Base-by-base conservation (phyloP, 345 rosid species). In the Fremontodendron californicum region DNA sequence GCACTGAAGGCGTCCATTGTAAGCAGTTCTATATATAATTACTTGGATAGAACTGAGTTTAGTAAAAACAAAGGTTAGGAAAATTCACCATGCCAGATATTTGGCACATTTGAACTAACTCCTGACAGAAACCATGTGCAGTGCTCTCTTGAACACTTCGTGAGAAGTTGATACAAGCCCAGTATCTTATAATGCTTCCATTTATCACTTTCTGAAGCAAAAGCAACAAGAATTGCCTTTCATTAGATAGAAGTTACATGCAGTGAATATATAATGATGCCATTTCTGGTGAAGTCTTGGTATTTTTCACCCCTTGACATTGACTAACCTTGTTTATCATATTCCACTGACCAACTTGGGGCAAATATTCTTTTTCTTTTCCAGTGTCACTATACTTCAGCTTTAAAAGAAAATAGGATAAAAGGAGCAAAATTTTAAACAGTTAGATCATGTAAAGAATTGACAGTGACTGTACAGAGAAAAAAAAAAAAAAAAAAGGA, bases 341-440 rank as follows among this genome's bases (percentile, higher is more conserved):
- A 76, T 86, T 86, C 87, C 89, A 86, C 40, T 86, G 86, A 37
- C 88, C 88, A 69, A 83, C 85, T 79, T 84, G 82, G 54, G 88
- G 88, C 31, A 79, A 48, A 70, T 58, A 73, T 61, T 82, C 85
- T 46, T 76, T 82, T 65, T 81, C 86, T 80, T 78, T 81, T 23
- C 89, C 89, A 11, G 75, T 51, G 49, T 86, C 87, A 69, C 77
- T 76, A 75, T 86, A 84, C 78, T 86, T 86, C 7, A 86, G 83
- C 87, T 84, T 61, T 74, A 43, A 52, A 0, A 57, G 54, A 0
- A 37, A 71, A 48, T 8, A 57, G 25, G 39, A 40, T 15, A 10
- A 80, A 62, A 33, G 15, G n/a, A 54, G 54, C 15, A 74, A 49
- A n/a, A 49, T 18, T 29, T 45, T 25, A 63, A 55, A 18, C 15